phyloP scores from a whole-genome alignment of 345 rosid species.

The Moricandia arvensis region DNA sequence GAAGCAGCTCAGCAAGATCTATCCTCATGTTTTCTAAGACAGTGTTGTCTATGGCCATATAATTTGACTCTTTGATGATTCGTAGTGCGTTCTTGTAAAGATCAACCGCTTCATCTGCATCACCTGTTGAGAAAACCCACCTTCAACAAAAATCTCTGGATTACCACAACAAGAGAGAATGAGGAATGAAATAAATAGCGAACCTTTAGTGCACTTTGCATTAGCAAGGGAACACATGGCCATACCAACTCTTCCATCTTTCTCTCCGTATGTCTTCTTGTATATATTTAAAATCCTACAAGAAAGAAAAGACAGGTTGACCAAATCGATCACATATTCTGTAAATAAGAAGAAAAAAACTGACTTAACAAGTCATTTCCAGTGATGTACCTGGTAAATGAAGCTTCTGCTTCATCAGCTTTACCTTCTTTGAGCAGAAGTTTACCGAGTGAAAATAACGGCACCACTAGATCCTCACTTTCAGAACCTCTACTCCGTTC shows the following conservation, averaged over 20 bases:
- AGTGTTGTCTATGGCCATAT: conserved; percentile 54
- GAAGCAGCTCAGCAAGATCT: conserved; percentile 89
- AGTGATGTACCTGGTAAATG: conserved; percentile 61
- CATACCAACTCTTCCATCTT: conserved; percentile 77
- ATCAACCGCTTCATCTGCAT: conserved; percentile 62
- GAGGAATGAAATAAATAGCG: not conserved
- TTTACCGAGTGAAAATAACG: conserved; percentile 68
- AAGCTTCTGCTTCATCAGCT: conserved; percentile 57
- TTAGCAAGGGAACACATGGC: conserved; percentile 81
- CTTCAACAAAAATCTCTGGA: conserved; percentile 5
- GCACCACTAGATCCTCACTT: conserved; percentile 71
- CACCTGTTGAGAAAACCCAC: conserved; percentile 48
- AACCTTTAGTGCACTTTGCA: conserved; percentile 81
- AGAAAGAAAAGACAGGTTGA: not conserved
- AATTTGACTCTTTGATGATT: conserved; percentile 63
- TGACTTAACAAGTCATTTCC: conserved; percentile 8
- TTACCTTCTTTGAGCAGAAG: conserved; percentile 73
- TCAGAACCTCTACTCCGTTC: conserved; percentile 66
- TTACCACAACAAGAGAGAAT: conserved; percentile 1
- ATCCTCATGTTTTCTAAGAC: conserved; percentile 74
- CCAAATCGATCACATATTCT: conserved; percentile 5
- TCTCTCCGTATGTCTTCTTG: conserved; percentile 56
- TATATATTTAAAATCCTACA: conserved; percentile 67
- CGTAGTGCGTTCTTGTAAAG: conserved; percentile 63
- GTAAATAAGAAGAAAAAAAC: not conserved